Base-by-base conservation (phyloP, 768 basidiomycete genomes). In the Boletellus emodensis region DNA sequence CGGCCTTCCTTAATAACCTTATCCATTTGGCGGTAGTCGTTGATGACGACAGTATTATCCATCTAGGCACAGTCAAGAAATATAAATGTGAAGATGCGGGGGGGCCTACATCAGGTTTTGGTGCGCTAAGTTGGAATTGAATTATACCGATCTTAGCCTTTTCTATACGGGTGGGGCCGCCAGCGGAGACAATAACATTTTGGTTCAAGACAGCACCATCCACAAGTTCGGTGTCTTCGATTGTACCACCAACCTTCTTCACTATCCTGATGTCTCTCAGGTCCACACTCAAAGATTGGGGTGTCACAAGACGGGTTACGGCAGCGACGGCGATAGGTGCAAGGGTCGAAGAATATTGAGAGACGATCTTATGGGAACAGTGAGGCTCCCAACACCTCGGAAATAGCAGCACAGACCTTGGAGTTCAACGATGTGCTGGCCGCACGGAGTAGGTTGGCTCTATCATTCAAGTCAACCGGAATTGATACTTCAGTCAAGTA, bases 1-100 rank as follows among this genome's bases (percentile, higher is more conserved):
- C 96, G 88, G 51, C 95, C 95, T 71, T 99, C 96, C 71, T 99
- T 98, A 72, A 99, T 87, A 52, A 98, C 94, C 70, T 97, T 96
- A 79, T 98, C 96, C 95, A 99, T 98, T 69, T 97, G 96, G 15
- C 96, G 87, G 73, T 99, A 99, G 72, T 99, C 95, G 56, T 95
- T 98, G 60, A 99, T 97, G 45, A 98, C 88, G 39, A 99, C 94
- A 5, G 95, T 97, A 75, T 99, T 98, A 71, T 99, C 96, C 95
- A 99, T 99, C 94, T 97, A 59, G 10, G 37, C 24, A 46, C 18
- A 33, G 11, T 44, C 28, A 48, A 18, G 12, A 20, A 18, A n/a
- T 6, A 40, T 26, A 34, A 37, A 15, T 32, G 30, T 3, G 9
- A 22, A 41, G 36, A 15, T 28, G 30, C 4, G 15, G 14, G 20